phyloP scores from a whole-genome alignment of 345 rosid species.

The Cardamine resedifolia region DNA sequence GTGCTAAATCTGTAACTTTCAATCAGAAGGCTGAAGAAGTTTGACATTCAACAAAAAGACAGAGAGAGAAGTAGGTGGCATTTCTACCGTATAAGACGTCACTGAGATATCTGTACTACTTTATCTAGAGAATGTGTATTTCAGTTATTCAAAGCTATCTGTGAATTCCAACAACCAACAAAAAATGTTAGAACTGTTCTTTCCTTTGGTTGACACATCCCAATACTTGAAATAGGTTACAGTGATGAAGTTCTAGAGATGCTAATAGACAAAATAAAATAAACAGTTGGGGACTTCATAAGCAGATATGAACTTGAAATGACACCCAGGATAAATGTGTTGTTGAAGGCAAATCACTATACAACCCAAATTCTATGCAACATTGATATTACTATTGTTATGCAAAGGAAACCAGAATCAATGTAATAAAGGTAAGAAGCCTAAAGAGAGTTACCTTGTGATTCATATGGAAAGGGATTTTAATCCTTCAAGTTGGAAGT shows the following conservation, averaged over 20 bases:
- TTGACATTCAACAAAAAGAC: background rate
- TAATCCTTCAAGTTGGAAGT: constrained; percentile 24
- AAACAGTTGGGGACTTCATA: background rate
- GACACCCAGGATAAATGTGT: background rate
- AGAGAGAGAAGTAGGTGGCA: background rate
- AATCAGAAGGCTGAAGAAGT: constrained; percentile 9
- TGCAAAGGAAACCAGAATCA: constrained; percentile 14
- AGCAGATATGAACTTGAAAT: constrained; percentile 1
- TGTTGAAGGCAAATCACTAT: constrained; percentile 6
- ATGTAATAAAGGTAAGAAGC: constrained; percentile 1
- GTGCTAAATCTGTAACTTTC: background rate
- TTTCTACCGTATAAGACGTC: background rate
- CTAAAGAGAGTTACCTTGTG: constrained; percentile 19
- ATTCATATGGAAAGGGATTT: background rate
- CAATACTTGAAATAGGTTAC: background rate
- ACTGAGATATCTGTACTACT: background rate
- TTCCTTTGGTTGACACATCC: constrained; percentile 2
- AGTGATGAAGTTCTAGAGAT: constrained; percentile 8
- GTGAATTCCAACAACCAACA: background rate
- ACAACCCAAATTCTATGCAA: constrained; percentile 7
- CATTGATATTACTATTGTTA: background rate
- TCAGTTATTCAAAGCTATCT: background rate
- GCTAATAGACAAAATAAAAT: background rate
- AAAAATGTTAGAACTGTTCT: background rate
- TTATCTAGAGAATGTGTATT: background rate